These are phyloP conservation scores for Tinospora cordifolia DNA, from an alignment of 164 flowering plant genomes.

Conservation along the genomic window DNA sequence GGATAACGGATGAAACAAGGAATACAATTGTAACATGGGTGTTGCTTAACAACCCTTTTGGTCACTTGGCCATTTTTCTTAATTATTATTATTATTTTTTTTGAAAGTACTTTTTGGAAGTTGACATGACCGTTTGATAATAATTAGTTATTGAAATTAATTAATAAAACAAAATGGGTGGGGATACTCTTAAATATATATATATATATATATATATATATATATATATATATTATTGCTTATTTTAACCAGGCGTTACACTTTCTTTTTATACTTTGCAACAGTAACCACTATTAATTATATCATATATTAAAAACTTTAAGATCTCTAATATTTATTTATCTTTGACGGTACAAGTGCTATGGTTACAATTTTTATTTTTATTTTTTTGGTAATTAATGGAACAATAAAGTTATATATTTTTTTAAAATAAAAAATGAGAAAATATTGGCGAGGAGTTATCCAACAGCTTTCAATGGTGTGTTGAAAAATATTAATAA, in stretches of 20 bases:
- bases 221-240: no score
- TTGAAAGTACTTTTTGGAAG: neutral
- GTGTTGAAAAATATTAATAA: neutral
- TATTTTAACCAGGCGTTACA: no score
- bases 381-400: no score
- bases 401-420: no score
- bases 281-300: no score
- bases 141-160: neutral
- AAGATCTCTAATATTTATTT: no score
- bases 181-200: no score
- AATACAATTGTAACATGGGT: neutral
- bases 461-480: neutral
- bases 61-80: slow-evolving; percentile 3
- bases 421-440: neutral
- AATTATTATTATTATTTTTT: neutral
- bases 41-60: slow-evolving; percentile 2
- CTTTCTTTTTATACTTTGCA: no score
- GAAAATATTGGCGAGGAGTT: neutral
- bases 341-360: no score
- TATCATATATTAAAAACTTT: no score
- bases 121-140: slow-evolving; percentile 1
- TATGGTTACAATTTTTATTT: no score
- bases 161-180: neutral
- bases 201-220: no score
- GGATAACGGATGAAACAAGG: slow-evolving; percentile 2